Percentiles rank a stretch among this genome's conserved stretches.
Conservation (phyloP, 225 moss, liverwort and hornwort genomes). For the Anthoceros angustus region DNA sequence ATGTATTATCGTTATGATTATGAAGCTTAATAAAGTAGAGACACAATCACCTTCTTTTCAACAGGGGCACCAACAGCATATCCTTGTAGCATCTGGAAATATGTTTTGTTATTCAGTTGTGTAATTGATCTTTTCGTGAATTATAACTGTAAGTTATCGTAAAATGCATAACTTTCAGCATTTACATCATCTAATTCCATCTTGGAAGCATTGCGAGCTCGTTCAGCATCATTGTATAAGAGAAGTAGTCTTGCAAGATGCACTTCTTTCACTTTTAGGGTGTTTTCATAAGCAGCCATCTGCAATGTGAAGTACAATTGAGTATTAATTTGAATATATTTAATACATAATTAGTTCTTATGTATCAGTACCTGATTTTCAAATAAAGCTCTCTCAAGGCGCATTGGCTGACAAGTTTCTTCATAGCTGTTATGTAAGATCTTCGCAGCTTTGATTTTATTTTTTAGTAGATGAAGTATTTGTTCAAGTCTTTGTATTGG, state of each 20-base stretch:
- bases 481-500: neutral
- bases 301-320: neutral
- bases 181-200: conserved; percentile 1
- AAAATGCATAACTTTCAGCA: neutral
- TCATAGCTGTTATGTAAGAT: neutral
- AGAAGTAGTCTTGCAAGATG: neutral
- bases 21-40: neutral
- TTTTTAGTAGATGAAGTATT: neutral
- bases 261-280: neutral
- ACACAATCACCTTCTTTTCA: neutral
- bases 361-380: neutral
- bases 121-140: neutral
- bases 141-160: neutral
- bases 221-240: neutral
- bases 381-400: neutral
- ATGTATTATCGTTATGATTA: too few relatives aligned
- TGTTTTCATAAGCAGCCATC: neutral
- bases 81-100: neutral
- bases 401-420: neutral
- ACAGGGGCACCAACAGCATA: neutral
- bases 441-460: neutral
- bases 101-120: neutral
- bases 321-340: neutral
- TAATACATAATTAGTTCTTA: neutral
- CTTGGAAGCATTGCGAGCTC: neutral